Conservation (phyloP, 1,139 yeast species). For the Suhomyces kunorum region DNA sequence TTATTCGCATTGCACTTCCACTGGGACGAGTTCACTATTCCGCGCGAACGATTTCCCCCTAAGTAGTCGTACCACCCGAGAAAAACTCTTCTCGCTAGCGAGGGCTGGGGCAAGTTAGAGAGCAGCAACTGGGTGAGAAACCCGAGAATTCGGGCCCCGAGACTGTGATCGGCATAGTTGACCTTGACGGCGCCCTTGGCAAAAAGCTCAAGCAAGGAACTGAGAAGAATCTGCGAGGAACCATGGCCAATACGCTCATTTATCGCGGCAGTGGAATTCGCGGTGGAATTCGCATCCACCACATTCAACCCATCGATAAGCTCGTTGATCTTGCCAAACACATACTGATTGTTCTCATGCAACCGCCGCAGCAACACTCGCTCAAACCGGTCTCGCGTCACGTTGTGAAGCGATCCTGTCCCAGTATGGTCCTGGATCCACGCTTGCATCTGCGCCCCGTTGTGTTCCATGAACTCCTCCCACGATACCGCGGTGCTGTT, state of each 20-base stretch:
- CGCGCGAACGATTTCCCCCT: conserved; percentile 20
- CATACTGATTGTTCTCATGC: conserved; percentile 25
- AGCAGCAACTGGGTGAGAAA: conserved; percentile 32
- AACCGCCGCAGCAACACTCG: conserved; percentile 24
- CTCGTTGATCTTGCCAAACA: conserved; percentile 30
- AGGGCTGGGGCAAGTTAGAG: conserved; percentile 12
- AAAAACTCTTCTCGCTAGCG: conserved; percentile 30
- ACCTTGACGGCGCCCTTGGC: conserved; percentile 40
- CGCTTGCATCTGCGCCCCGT: conserved; percentile 22
- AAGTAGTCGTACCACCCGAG: conserved; percentile 47
- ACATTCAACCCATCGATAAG: conserved; percentile 29
- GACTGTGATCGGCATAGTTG: conserved; percentile 45
- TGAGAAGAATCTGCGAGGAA: conserved; percentile 16
- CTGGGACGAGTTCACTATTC: too few species aligned
- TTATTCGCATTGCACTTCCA: conserved; percentile 45
- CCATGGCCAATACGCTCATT: too few species aligned
- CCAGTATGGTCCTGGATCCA: conserved; percentile 19
- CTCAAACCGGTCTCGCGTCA: conserved; percentile 27
- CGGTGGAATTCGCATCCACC: conserved; percentile 5
- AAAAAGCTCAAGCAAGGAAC: conserved; percentile 32
- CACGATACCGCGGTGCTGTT: conserved; percentile 17
- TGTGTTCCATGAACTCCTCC: conserved; percentile 25
- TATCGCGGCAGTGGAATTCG: too few species aligned
- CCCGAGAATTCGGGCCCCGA: conserved; percentile 46
- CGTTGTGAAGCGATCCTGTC: conserved; percentile 10